phyloP scores from a whole-genome alignment of 176 grass and related monocot genomes.

The Ensete glaucum region DNA sequence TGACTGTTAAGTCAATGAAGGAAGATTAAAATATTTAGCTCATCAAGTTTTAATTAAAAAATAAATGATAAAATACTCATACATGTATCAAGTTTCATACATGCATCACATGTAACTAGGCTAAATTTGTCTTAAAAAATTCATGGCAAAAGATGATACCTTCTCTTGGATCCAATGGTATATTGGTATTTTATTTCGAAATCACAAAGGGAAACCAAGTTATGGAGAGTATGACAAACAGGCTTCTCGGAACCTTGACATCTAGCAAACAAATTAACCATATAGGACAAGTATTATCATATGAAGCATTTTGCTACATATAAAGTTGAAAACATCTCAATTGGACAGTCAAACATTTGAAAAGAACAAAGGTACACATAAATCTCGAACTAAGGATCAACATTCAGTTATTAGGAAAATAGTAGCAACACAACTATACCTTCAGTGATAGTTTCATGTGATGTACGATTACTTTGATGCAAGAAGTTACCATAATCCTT shows the following conservation, averaged over 20 bases:
- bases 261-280: background rate
- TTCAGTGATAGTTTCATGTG: conserved; percentile 58
- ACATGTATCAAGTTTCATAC: no score
- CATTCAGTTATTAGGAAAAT: background rate
- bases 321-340: background rate
- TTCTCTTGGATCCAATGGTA: no score
- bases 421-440: conserved; percentile 52
- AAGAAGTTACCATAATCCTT: conserved; percentile 79
- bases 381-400: conserved; percentile 7
- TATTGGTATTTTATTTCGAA: background rate
- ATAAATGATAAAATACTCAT: no score
- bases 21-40: background rate
- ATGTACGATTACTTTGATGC: conserved; percentile 39
- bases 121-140: no score
- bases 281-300: background rate
- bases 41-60: background rate
- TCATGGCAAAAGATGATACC: no score
- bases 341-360: background rate
- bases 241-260: background rate
- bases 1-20: background rate
- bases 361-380: background rate
- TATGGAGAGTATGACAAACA: background rate
- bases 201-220: background rate
- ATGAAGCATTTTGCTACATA: background rate
- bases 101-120: no score